Conservation (phyloP, 2,329 filamentous ascomycete genomes). For the Huntiella abstrusa region DNA sequence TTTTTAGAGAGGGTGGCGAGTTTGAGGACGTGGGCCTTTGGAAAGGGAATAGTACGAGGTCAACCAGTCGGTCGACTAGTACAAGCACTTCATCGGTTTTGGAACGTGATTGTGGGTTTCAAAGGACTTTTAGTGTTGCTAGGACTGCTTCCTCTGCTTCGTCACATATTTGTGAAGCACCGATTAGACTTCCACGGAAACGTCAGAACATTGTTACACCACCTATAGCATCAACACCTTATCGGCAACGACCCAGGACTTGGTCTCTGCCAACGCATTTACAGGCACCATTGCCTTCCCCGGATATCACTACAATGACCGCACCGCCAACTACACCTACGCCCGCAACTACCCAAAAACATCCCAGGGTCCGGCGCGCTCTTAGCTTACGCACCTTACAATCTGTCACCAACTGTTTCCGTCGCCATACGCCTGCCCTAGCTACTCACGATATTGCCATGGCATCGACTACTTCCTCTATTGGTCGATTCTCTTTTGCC, state of each 20-base stretch:
- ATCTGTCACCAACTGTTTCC: constrained; percentile 8
- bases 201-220: too few relatives aligned
- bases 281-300: background rate
- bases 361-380: background rate
- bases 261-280: too few relatives aligned
- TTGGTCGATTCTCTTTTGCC: constrained; percentile 8
- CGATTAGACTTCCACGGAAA: too few relatives aligned
- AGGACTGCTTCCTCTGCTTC: constrained; percentile 6
- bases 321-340: background rate
- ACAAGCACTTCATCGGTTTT: too few relatives aligned
- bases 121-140: constrained; percentile 1
- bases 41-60: constrained; percentile 7
- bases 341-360: background rate
- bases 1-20: constrained; percentile 4
- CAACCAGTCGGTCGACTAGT: constrained; percentile 1
- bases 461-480: constrained; percentile 3
- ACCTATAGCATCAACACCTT: too few relatives aligned
- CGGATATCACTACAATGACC: background rate
- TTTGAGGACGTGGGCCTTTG: background rate
- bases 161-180: constrained; percentile 4
- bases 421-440: constrained; percentile 6
- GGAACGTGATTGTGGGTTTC: too few relatives aligned
- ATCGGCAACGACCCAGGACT: too few relatives aligned
- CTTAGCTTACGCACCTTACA: constrained; percentile 6
- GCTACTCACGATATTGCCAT: constrained; percentile 5